These are phyloP conservation scores for Flaveria ramosissima DNA, from an alignment of 129 eudicot species.

Conservation along the genomic window DNA sequence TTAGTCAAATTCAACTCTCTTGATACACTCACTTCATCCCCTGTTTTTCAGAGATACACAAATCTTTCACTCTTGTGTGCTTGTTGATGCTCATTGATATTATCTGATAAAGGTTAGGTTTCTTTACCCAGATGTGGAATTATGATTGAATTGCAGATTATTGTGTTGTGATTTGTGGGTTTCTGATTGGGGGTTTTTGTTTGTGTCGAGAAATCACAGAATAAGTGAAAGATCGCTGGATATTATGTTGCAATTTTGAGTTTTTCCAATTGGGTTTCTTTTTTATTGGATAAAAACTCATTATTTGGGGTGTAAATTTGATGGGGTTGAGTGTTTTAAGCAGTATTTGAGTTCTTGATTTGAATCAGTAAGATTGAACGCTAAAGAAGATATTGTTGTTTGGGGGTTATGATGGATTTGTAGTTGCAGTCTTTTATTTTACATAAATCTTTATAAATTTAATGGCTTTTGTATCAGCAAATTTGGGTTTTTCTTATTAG, in stretches of 20 bases:
- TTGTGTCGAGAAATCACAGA: slow-evolving; percentile 23
- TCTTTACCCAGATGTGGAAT: background rate
- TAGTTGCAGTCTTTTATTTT: background rate
- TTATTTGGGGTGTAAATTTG: background rate
- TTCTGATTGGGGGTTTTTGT: background rate
- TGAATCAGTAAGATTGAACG: background rate
- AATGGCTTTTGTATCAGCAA: background rate
- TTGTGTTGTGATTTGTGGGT: no score
- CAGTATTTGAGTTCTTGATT: slow-evolving; percentile 12
- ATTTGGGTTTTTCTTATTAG: background rate
- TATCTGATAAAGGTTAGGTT: slow-evolving; percentile 18
- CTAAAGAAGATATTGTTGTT: slow-evolving; percentile 11
- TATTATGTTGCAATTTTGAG: background rate
- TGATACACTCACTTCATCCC: slow-evolving; percentile 3
- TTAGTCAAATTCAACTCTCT: slow-evolving; percentile 23
- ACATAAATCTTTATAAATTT: background rate
- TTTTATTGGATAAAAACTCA: slow-evolving; percentile 5
- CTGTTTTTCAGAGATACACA: slow-evolving; percentile 7
- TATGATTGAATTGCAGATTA: no score
- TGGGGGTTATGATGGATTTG: background rate
- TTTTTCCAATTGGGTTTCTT: slow-evolving; percentile 13
- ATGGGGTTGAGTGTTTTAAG: background rate
- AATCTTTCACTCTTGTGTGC: background rate
- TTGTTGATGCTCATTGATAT: slow-evolving; percentile 26
- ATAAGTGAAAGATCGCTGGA: background rate